Percentiles rank a stretch among this genome's conserved stretches.
Conservation (phyloP, 352 stramenopile genomes). For the Pythium folliculosum region DNA sequence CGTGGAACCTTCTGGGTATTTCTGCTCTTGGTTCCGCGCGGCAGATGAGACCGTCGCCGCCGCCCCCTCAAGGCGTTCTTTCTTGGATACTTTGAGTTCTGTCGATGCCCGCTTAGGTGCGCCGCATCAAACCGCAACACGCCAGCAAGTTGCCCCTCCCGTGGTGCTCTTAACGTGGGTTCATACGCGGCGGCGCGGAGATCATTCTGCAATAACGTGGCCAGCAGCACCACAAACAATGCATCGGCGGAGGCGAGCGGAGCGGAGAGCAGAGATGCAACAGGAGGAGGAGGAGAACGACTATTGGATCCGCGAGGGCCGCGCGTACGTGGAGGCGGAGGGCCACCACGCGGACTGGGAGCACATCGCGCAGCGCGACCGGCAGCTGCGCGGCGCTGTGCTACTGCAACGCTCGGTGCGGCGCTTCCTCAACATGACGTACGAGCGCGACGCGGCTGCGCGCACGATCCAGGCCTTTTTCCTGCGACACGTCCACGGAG, state of each 20-base stretch:
- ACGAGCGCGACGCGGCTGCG: conserved; percentile 29
- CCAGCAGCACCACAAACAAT: background rate
- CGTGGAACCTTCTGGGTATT: background rate
- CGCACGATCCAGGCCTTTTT: conserved; percentile 35
- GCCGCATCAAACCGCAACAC: background rate
- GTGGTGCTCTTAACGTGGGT: background rate
- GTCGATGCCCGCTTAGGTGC: background rate
- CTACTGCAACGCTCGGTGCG: conserved; percentile 28
- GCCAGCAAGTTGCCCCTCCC: background rate
- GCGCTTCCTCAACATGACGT: conserved; percentile 31
- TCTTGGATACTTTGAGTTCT: background rate
- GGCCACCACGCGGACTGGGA: conserved; percentile 5
- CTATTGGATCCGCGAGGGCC: background rate
- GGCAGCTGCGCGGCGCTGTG: conserved; percentile 13
- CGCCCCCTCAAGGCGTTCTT: background rate
- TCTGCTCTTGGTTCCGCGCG: background rate
- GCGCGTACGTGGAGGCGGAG: background rate
- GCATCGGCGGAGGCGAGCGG: background rate
- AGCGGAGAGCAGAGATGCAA: background rate
- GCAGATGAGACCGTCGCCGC: background rate
- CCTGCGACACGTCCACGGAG: conserved; percentile 10
- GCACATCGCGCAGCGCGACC: conserved; percentile 18
- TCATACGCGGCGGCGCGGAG: background rate
- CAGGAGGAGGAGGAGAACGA: conserved; percentile 3
- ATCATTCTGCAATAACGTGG: background rate